Evolutionary conservation across 345 rosid genomes (phyloP), one percentile per base, ranked within the genome.

Genomic region (Pugionium cornutum): DNA sequence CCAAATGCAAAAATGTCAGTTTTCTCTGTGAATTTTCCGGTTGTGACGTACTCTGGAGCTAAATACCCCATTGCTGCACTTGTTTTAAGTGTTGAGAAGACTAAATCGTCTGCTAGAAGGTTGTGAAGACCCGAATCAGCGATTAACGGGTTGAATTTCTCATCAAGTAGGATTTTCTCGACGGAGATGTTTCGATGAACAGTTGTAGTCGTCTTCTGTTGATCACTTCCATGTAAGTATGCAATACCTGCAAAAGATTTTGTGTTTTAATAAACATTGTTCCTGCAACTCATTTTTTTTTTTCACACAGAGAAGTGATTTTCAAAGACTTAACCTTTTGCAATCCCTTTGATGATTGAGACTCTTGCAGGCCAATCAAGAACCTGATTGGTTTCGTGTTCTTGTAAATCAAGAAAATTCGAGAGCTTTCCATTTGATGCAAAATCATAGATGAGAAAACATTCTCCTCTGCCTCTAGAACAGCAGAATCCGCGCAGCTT

Each of bases 1-100:
- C 99, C 99, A 50, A 85, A 91, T 50, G 99, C 91, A 47, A 81
- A 95, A 9, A 88, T n/a, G 44, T 95, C 96, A 3, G 91, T 83
- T 77, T 86, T 91, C 71, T 91, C 96, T 0, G 96, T 91, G 64
- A 91, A 95, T 39, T 75, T 82, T 34, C 99, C 99, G 0, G 91
- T 87, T 26, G 89, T 95, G 48, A 95, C 73, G 49, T 95, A 95
- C 69, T 95, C 99, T 0, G 99, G 99, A 47, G 96, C 91, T 28
- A 90, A 76, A 28, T 87, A 95, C 46, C 99, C 99, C 99, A 95
- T 91, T 7, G 95, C 96, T 7, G 97, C 99, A 78, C 97, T 95
- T 55, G 69, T 75, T 77, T 95, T 95, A 30, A 95, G 87, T 42
- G 87, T 79, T 26, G 92, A 88, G 78, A 84, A 91, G 58, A 91